These are phyloP conservation scores for Aspergillus pseudoglaucus DNA, from an alignment of 2,329 filamentous ascomycete genomes.

Conservation along the genomic window DNA sequence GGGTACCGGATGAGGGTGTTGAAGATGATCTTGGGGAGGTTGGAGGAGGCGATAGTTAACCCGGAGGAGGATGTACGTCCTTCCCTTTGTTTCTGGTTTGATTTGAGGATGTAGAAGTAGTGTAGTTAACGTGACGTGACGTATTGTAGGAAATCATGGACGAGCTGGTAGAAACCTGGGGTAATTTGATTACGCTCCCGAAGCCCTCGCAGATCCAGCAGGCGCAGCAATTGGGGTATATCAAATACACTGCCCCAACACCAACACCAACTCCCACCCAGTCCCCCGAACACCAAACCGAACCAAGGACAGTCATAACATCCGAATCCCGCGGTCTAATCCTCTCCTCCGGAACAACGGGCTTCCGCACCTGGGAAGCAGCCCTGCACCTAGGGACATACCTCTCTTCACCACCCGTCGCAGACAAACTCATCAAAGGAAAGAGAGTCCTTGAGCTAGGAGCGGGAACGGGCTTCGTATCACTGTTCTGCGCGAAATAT, in stretches of 20 bases:
- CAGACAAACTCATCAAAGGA: conserved; percentile 38
- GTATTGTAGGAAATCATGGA: conserved; percentile 69
- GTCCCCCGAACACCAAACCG: no score
- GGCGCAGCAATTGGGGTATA: conserved; percentile 65
- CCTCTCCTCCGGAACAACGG: conserved; percentile 56
- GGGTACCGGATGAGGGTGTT: conserved; percentile 66
- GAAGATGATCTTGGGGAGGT: conserved; percentile 62
- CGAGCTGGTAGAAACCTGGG: conserved; percentile 64
- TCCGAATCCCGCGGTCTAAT: conserved; percentile 52
- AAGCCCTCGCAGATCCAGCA: conserved; percentile 58
- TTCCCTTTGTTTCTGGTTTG: background rate
- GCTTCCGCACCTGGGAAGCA: conserved; percentile 64
- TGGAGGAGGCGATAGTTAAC: conserved; percentile 70
- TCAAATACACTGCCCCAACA: conserved; percentile 57
- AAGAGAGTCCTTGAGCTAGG: conserved; percentile 59
- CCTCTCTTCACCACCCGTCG: conserved; percentile 36
- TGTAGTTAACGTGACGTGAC: background rate
- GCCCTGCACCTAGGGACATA: conserved; percentile 59
- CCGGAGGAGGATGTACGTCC: conserved; percentile 74
- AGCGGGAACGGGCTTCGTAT: conserved; percentile 60
- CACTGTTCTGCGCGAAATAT: conserved; percentile 56
- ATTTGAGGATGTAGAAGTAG: background rate
- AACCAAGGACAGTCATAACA: conserved; percentile 23
- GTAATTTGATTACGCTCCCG: conserved; percentile 57
- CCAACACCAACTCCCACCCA: conserved; percentile 2